Percentiles rank a stretch among this genome's conserved stretches.
Evolutionary conservation across 1,284 basidiomycete genomes (phyloP).

Genomic region (Ustilago shanxiensis): DNA sequence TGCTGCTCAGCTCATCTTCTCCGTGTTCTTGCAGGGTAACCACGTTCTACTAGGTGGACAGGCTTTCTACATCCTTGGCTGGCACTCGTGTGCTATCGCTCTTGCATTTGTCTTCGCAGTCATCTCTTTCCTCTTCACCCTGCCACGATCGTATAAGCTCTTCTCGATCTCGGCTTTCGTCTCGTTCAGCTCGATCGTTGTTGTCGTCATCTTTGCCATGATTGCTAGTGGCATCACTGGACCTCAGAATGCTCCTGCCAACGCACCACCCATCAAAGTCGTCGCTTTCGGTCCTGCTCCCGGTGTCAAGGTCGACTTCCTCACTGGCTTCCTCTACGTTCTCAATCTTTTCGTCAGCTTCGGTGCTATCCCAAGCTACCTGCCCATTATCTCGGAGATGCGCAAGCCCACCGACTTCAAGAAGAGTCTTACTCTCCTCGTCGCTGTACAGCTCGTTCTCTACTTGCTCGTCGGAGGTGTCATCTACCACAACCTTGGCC

Average conservation of each 20-base stretch:
- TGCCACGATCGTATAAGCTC: conserved; percentile 62
- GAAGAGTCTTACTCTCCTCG: conserved; percentile 51
- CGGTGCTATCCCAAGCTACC: conserved; percentile 57
- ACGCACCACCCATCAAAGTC: conserved; percentile 43
- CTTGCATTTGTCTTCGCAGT: conserved; percentile 56
- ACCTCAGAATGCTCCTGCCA: conserved; percentile 43
- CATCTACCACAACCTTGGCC: conserved; percentile 62
- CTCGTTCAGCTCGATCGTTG: conserved; percentile 61
- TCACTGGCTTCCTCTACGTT: conserved; percentile 55
- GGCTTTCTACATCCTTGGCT: conserved; percentile 58
- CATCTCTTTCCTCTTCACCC: conserved; percentile 61
- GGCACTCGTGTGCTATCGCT: conserved; percentile 55
- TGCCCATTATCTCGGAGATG: conserved; percentile 66
- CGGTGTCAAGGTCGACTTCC: conserved; percentile 51
- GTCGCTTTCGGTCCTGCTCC: conserved; percentile 55
- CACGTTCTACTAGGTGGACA: conserved; percentile 61
- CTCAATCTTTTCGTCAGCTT: conserved; percentile 61
- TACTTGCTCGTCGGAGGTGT: conserved; percentile 65
- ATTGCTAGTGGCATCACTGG: conserved; percentile 60
- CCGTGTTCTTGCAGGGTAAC: conserved; percentile 60
- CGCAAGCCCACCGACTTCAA: conserved; percentile 55
- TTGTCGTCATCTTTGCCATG: conserved; percentile 62
- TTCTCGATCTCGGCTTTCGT: conserved; percentile 57
- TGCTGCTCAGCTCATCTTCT: conserved; percentile 50
- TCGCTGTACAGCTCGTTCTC: conserved; percentile 56